Evolutionary conservation across 2,329 filamentous ascomycete species (phyloP).

Genomic region (Cladobotryum protrusum): DNA sequence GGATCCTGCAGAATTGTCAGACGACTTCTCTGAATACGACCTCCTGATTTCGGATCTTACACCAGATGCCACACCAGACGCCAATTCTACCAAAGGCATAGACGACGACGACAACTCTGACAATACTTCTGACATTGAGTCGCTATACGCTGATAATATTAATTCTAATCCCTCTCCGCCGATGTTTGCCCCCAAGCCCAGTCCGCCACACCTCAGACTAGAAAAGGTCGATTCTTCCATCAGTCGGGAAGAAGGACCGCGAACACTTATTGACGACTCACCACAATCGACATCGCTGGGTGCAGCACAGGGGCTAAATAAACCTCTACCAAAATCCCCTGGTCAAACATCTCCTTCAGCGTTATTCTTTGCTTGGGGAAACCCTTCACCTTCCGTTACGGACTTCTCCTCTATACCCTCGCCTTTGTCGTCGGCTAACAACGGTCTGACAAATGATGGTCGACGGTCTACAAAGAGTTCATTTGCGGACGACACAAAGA

Average conservation of each 20-base stretch:
- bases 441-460: conserved; percentile 27
- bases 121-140: conserved; percentile 15
- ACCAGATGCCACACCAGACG: conserved; percentile 21
- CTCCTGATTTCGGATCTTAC: conserved; percentile 34
- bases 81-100: conserved; percentile 20
- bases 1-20: conserved; percentile 33
- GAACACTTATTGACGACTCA: conserved; percentile 20
- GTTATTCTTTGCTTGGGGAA: conserved; percentile 48
- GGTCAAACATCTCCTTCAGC: conserved; percentile 42
- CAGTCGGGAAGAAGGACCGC: conserved; percentile 19
- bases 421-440: conserved; percentile 40
- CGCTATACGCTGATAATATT: conserved; percentile 29
- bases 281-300: conserved; percentile 22
- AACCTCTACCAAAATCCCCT: conserved; percentile 50
- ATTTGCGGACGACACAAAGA: conserved; percentile 31
- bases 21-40: conserved; percentile 39
- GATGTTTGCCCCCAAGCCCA: conserved; percentile 43
- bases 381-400: conserved; percentile 40
- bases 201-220: conserved; percentile 48
- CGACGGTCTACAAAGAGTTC: conserved; percentile 20
- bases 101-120: conserved; percentile 26
- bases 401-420: conserved; percentile 51
- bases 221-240: conserved; percentile 33
- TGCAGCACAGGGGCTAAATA: conserved; percentile 40
- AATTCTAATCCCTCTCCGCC: conserved; percentile 39